phyloP scores from a whole-genome alignment of 371 early-diverging fungal species.

The Mucor saturninus region DNA sequence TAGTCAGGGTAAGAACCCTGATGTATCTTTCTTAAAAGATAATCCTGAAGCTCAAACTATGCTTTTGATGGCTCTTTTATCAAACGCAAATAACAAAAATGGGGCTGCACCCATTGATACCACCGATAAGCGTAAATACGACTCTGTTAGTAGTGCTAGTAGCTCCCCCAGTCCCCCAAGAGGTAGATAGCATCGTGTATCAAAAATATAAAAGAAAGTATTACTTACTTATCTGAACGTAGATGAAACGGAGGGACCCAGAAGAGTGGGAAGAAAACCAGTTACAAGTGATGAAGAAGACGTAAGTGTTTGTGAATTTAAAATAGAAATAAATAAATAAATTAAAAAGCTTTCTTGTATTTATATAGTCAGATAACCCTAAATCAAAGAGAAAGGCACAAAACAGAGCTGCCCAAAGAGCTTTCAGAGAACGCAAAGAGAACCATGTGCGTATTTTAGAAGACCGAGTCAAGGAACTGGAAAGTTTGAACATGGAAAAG shows the following conservation, averaged over 20 bases:
- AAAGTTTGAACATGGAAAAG: conserved; percentile 39
- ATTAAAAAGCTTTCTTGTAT: background rate
- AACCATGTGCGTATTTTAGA: conserved; percentile 67
- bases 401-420: conserved; percentile 77
- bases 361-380: conserved; percentile 32
- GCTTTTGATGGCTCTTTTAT: conserved; percentile 26
- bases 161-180: conserved; percentile 10
- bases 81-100: conserved; percentile 6
- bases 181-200: conserved; percentile 1
- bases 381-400: conserved; percentile 69
- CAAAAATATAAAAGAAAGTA: background rate
- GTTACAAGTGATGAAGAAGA: conserved; percentile 32
- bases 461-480: conserved; percentile 68
- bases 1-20: conserved; percentile 26
- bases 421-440: conserved; percentile 76
- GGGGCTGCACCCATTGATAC: background rate
- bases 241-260: conserved; percentile 1
- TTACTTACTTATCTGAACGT: background rate
- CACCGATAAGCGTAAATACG: conserved; percentile 20
- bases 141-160: conserved; percentile 1
- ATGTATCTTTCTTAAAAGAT: conserved; percentile 30
- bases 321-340: background rate
- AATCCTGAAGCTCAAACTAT: conserved; percentile 33
- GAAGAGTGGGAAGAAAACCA: conserved; percentile 33
- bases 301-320: conserved; percentile 5